A percentile compares a stretch with the other conserved stretches of the same genome.
Evolutionary conservation across 2,329 filamentous ascomycete genomes (phyloP).

Genomic region (Didymella segeticola): DNA sequence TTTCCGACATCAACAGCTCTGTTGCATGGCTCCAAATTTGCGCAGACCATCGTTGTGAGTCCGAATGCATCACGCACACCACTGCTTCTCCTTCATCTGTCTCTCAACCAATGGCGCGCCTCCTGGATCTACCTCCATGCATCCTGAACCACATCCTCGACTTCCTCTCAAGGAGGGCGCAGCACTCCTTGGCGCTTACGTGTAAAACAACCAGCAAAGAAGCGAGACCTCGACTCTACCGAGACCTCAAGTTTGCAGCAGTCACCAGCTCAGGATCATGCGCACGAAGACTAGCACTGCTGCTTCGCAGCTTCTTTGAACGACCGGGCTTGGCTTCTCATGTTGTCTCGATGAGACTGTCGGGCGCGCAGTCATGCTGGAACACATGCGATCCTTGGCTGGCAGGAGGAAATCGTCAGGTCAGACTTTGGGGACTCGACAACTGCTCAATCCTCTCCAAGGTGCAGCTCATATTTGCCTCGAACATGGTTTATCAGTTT

Average conservation of each 20-base stretch:
- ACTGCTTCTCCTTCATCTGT: neutral
- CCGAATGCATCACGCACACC: neutral
- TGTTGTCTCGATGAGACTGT: conserved; percentile 23
- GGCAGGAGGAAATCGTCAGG: conserved; percentile 8
- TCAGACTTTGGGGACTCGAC: conserved; percentile 34
- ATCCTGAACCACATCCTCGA: conserved; percentile 23
- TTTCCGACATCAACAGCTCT: neutral
- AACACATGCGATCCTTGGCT: conserved; percentile 31
- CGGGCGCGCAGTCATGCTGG: conserved; percentile 26
- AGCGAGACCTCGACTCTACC: conserved; percentile 25
- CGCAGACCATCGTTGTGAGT: neutral
- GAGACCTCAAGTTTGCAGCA: conserved; percentile 28
- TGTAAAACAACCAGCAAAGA: conserved; percentile 24
- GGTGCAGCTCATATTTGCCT: conserved; percentile 25
- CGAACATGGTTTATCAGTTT: conserved; percentile 31
- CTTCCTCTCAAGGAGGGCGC: conserved; percentile 22
- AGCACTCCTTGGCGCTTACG: conserved; percentile 20
- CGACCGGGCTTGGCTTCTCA: conserved; percentile 22
- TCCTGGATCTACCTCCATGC: conserved; percentile 26
- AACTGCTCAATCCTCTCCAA: conserved; percentile 24
- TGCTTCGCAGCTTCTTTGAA: conserved; percentile 34
- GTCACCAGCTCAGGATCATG: conserved; percentile 27
- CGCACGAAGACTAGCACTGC: conserved; percentile 25
- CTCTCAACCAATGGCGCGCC: conserved; percentile 20
- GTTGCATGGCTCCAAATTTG: neutral